phyloP scores from a whole-genome alignment of 2,329 filamentous ascomycete genomes.

The Daldinia sp. region DNA sequence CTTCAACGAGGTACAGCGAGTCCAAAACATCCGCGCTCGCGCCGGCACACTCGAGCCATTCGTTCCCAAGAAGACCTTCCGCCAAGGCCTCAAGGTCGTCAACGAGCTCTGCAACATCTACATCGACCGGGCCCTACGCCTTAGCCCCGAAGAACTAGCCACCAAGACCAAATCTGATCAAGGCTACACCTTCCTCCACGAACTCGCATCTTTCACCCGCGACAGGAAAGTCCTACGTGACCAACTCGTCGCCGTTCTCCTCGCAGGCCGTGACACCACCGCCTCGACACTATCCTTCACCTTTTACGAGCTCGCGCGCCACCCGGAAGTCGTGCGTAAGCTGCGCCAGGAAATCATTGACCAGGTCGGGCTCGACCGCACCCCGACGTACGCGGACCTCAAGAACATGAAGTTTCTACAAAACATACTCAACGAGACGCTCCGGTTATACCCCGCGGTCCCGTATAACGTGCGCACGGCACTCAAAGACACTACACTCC shows the following conservation, averaged over 20 bases:
- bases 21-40: constrained; percentile 73
- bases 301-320: constrained; percentile 80
- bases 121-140: constrained; percentile 75
- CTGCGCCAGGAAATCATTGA: constrained; percentile 77
- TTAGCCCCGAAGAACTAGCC: constrained; percentile 76
- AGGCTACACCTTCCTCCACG: constrained; percentile 86
- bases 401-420: constrained; percentile 88
- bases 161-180: constrained; percentile 75
- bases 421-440: constrained; percentile 77
- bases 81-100: constrained; percentile 70
- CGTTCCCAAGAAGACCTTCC: constrained; percentile 72
- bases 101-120: constrained; percentile 80
- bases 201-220: constrained; percentile 81
- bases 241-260: constrained; percentile 81
- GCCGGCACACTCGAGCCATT: constrained; percentile 69
- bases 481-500: constrained; percentile 77
- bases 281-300: constrained; percentile 82
- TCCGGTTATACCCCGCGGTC: constrained; percentile 79
- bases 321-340: constrained; percentile 71
- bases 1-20: constrained; percentile 79
- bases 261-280: constrained; percentile 89
- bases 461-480: constrained; percentile 81
- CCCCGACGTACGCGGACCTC: constrained; percentile 79
- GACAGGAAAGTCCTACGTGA: constrained; percentile 78
- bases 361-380: constrained; percentile 67